A percentile compares a stretch with the other conserved stretches of the same genome.
Evolutionary conservation across 805 yeast species (phyloP).

Genomic region (Blastobotrys attinorum): DNA sequence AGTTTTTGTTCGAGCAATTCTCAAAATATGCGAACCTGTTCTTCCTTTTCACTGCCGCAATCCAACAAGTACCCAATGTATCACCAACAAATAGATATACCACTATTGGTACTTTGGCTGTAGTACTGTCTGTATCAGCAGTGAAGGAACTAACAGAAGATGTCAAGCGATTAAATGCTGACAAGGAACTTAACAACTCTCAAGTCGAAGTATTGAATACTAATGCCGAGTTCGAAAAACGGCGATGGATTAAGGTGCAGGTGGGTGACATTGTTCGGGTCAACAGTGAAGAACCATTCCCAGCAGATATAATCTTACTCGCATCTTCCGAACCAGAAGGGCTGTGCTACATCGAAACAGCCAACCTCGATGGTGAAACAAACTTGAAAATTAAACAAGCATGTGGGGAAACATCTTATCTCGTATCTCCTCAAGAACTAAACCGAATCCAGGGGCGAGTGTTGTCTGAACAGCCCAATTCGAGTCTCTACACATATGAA

Average conservation of each 20-base stretch:
- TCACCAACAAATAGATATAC: conserved; percentile 95
- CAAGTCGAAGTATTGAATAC: conserved; percentile 51
- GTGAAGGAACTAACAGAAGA: conserved; percentile 88
- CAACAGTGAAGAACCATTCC: conserved; percentile 80
- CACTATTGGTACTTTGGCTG: conserved; percentile 80
- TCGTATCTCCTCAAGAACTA: conserved; percentile 59
- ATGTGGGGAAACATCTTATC: conserved; percentile 61
- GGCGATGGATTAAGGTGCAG: conserved; percentile 76
- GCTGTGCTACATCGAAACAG: conserved; percentile 93
- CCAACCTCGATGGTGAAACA: conserved; percentile 96
- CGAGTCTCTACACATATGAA: conserved; percentile 89
- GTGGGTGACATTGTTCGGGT: conserved; percentile 91
- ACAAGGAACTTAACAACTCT: conserved; percentile 79
- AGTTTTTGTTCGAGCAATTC: conserved; percentile 92
- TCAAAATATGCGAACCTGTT: conserved; percentile 94
- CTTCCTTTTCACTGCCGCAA: conserved; percentile 82
- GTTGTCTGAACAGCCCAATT: conserved; percentile 86
- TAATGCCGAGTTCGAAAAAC: conserved; percentile 55
- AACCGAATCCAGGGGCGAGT: conserved; percentile 50
- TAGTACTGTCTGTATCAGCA: conserved; percentile 86
- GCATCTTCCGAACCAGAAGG: conserved; percentile 98
- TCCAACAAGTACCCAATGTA: conserved; percentile 95
- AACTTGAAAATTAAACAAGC: conserved; percentile 93
- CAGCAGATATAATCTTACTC: conserved; percentile 81
- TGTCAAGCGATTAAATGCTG: conserved; percentile 78